Evolutionary conservation across 2,329 filamentous ascomycete species (phyloP).

Genomic region (Aspergillus sp.): DNA sequence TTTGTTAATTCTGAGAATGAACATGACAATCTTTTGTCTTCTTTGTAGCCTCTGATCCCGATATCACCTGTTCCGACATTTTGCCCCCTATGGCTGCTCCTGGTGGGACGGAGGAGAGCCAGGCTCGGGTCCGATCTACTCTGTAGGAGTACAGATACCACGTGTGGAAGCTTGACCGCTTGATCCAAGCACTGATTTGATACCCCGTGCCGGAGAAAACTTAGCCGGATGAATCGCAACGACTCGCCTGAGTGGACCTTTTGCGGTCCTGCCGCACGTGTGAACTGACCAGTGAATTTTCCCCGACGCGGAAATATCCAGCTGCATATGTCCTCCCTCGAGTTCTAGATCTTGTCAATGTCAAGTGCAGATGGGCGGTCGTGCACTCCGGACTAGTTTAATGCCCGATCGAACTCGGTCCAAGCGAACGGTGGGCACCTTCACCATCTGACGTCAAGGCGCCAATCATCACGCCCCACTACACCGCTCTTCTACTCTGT

Average conservation of each 20-base stretch:
- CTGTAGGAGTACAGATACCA: slow-evolving; percentile 29
- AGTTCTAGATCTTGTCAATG: no score
- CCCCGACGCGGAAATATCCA: neutral
- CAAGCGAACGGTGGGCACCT: neutral
- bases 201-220: neutral
- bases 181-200: slow-evolving; percentile 4
- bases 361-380: neutral
- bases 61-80: no score
- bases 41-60: no score
- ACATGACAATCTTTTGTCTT: no score
- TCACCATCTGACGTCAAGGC: slow-evolving; percentile 21
- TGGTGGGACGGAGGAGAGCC: neutral
- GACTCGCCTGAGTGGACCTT: no score
- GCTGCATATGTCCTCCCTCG: neutral
- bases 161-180: slow-evolving; percentile 31
- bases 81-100: no score
- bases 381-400: neutral
- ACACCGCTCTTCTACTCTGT: slow-evolving; percentile 16
- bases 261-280: neutral
- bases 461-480: slow-evolving; percentile 1
- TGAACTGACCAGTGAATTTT: neutral
- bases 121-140: slow-evolving; percentile 22
- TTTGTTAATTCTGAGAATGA: no score
- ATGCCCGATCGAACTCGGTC: neutral
- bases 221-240: neutral